Conservation (phyloP, 768 basidiomycete genomes). For the Hortiboletus flavorubellus region DNA sequence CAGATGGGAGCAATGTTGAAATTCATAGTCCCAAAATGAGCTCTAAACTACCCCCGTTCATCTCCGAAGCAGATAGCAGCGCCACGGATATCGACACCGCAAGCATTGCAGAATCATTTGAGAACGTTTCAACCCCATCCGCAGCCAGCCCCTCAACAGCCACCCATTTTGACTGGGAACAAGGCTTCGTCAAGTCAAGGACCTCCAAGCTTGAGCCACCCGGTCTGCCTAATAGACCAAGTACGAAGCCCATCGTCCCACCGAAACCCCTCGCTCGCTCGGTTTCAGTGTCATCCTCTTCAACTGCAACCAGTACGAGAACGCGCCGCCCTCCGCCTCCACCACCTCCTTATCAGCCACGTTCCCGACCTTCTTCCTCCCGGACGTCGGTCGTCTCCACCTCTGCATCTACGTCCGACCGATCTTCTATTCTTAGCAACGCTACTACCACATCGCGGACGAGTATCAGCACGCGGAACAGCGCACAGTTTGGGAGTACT, state of each 20-base stretch:
- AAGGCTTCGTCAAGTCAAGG: slow-evolving; percentile 36
- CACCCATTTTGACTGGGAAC: slow-evolving; percentile 50
- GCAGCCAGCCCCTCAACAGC: slow-evolving; percentile 51
- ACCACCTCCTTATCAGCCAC: slow-evolving; percentile 33
- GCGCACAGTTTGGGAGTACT: slow-evolving; percentile 18
- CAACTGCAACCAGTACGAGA: slow-evolving; percentile 35
- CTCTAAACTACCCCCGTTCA: slow-evolving; percentile 44
- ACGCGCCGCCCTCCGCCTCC: slow-evolving; percentile 38
- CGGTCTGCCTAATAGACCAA: slow-evolving; percentile 46
- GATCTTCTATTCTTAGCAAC: slow-evolving; percentile 58
- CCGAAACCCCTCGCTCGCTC: slow-evolving; percentile 32
- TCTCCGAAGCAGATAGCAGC: slow-evolving; percentile 40
- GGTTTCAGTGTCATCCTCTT: slow-evolving; percentile 35
- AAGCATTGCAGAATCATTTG: slow-evolving; percentile 71
- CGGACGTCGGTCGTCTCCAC: slow-evolving; percentile 37
- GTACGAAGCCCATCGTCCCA: slow-evolving; percentile 1
- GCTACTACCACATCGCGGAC: slow-evolving; percentile 40
- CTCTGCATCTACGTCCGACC: slow-evolving; percentile 51
- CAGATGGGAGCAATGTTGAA: slow-evolving; percentile 43
- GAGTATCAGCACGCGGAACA: slow-evolving; percentile 33
- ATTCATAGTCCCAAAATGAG: slow-evolving; percentile 2
- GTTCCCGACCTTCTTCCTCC: slow-evolving; percentile 32
- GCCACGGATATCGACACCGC: slow-evolving; percentile 45
- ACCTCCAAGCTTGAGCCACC: slow-evolving; percentile 37
- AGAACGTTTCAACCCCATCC: slow-evolving; percentile 57